Evolutionary conservation across 2,329 filamentous ascomycete species (phyloP).

Genomic region (Colletotrichum nymphaeae): DNA sequence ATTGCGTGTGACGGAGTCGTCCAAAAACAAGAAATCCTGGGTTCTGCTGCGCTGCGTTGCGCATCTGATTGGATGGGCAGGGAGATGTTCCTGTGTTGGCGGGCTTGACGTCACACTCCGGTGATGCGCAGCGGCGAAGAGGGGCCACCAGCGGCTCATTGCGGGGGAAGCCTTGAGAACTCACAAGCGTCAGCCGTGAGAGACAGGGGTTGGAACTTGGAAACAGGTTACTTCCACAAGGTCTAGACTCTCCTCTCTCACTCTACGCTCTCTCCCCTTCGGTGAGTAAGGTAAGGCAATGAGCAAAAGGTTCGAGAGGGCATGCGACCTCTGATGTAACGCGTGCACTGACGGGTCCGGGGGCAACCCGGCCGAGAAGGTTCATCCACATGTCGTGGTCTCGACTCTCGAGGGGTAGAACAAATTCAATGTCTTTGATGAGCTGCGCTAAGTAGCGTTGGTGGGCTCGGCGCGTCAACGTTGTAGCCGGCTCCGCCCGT

Average conservation of each 20-base stretch:
- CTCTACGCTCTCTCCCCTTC: background rate
- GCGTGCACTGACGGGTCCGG: conserved; percentile 27
- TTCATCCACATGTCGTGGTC: background rate
- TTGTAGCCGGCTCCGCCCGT: conserved; percentile 30
- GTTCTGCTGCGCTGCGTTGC: background rate
- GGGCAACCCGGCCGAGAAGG: conserved; percentile 7
- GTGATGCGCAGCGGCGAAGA: conserved; percentile 10
- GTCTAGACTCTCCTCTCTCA: conserved; percentile 21
- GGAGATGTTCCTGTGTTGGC: background rate
- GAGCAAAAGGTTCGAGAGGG: background rate
- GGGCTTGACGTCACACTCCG: conserved; percentile 35
- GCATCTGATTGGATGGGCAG: conserved; percentile 18
- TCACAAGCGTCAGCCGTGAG: background rate
- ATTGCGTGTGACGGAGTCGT: conserved; percentile 27
- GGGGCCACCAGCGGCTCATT: conserved; percentile 1
- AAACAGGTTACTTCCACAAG: conserved; percentile 29
- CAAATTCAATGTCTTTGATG: background rate
- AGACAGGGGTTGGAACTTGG: conserved; percentile 27
- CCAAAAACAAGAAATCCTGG: conserved; percentile 32
- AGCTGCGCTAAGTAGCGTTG: background rate
- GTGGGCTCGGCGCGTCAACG: background rate
- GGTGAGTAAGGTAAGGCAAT: background rate
- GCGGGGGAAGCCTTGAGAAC: conserved; percentile 10
- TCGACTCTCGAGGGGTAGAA: background rate
- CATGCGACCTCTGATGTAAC: conserved; percentile 31